Percentiles rank a stretch among this genome's conserved stretches.
These are phyloP conservation scores for Saccharum hybrid DNA, from an alignment of 202 grass and related monocot species.

Conservation along the genomic window DNA sequence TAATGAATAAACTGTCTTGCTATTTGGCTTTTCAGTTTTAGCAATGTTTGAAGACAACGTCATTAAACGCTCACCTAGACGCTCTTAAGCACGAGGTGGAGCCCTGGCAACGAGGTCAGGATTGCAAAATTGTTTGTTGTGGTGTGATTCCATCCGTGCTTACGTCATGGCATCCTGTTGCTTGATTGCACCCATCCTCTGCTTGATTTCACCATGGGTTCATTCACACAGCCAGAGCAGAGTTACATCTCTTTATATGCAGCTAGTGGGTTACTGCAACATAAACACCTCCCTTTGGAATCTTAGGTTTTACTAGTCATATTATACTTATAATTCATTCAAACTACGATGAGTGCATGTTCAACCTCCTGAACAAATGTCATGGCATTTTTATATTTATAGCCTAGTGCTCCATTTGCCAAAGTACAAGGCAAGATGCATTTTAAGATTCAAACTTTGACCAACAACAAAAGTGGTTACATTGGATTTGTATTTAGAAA, in stretches of 20 bases:
- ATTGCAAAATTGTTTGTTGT: background rate
- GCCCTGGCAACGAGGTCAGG: background rate
- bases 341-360: background rate
- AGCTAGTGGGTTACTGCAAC: background rate
- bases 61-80: background rate
- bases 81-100: background rate
- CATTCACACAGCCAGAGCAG: background rate
- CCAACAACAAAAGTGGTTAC: background rate
- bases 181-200: background rate
- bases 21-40: background rate
- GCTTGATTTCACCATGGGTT: background rate
- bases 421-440: background rate
- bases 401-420: background rate
- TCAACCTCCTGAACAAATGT: background rate
- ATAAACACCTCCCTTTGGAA: background rate
- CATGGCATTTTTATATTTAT: background rate
- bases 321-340: slow-evolving; percentile 12
- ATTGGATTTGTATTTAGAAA: background rate
- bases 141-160: background rate
- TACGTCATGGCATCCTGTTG: background rate
- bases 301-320: slow-evolving; percentile 1
- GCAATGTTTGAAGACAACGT: background rate
- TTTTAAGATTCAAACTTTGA: background rate
- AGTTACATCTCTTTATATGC: background rate
- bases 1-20: slow-evolving; percentile 14